A percentile compares a stretch with the other conserved stretches of the same genome.
These are phyloP conservation scores for Pyropia haitanensis DNA, from an alignment of 23 red algal genomes.

Conservation along the genomic window DNA sequence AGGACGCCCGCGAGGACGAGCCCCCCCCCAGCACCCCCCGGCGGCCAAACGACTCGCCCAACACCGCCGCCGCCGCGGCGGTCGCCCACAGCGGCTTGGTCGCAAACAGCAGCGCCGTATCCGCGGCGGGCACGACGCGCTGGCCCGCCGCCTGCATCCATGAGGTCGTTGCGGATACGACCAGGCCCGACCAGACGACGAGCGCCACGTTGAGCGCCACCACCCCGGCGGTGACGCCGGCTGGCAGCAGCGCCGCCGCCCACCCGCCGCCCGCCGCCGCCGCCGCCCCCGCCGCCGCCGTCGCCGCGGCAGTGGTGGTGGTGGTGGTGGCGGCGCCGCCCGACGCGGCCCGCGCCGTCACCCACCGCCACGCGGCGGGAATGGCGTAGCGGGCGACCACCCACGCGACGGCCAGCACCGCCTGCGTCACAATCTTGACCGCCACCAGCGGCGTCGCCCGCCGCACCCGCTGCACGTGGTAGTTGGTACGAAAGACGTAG, in stretches of 20 bases:
- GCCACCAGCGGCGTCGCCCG: conserved; percentile 10
- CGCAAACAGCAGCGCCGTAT: conserved; percentile 41
- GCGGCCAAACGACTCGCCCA: conserved; percentile 19
- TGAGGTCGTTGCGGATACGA: conserved; percentile 15
- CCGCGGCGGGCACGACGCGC: conserved; percentile 33
- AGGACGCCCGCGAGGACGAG: conserved; percentile 20
- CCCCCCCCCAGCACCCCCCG: conserved; percentile 37
- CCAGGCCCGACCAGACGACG: conserved; percentile 6
- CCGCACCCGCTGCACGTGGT: background rate
- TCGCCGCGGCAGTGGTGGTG: background rate
- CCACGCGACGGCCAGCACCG: conserved; percentile 7
- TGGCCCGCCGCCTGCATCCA: conserved; percentile 49
- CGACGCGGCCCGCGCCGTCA: background rate
- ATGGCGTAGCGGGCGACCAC: background rate
- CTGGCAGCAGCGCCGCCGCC: background rate
- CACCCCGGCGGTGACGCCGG: background rate
- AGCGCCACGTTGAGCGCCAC: background rate
- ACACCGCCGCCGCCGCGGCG: conserved; percentile 8
- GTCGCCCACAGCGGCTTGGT: conserved; percentile 64
- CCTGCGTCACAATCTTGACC: conserved; percentile 33
- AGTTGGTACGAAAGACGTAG: conserved; percentile 3
- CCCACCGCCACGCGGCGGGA: background rate
- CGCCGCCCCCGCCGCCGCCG: background rate
- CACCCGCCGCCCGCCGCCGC: background rate
- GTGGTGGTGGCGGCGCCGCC: background rate